Base-by-base conservation (phyloP, 2,329 filamentous ascomycete genomes). In the Cladophialophora immunda region DNA sequence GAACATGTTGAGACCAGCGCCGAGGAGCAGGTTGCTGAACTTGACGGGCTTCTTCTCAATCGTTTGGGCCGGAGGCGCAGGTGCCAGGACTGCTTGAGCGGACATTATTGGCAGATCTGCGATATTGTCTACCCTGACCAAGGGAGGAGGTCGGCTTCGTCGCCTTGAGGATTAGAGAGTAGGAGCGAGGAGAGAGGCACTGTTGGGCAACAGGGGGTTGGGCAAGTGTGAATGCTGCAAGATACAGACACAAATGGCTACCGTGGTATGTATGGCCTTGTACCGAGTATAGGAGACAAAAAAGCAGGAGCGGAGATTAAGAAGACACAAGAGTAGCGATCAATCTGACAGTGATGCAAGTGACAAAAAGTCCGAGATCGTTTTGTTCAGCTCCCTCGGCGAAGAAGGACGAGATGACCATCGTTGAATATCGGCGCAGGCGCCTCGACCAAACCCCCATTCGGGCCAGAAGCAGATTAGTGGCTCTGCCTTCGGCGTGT, bases 41-140 rank as follows among this genome's bases (percentile, higher is more conserved):
- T 97, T 98, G 88, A 99, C 88, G 73, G 95, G 95, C 89, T 98
- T 98, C 92, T 98, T 98, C 90, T 97, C 94, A 80, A 96, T 84
- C 81, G 80, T 83, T 64, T 76, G 70, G 27, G 68, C 53, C 45
- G 64, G 66, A 30, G 74, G 72, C 25, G 71, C 69, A 36, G 72
- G 62, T 19, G 67, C 70, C 62, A 72, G 68, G 53, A 71, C 68
- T 65, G 68, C 66, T 68, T 72, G 67, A 78, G 86, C 82, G 81
- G 88, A 88, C 88, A 91, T 90, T 81, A 81, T 84, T 81, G 79
- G 78, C 77, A 78, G 81, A 84, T 82, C 83, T 82, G 82, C 81
- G 76, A 78, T 76, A 78, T 74, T 79, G 86, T 84, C 82, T 90
- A 91, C 92, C 94, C 94, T 95, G 94, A 98, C 94, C 94, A 96